Evolutionary conservation across 2,329 filamentous ascomycete species (phyloP), one percentile per base, ranked within the genome.

Genomic region (Colletotrichum liriopes): DNA sequence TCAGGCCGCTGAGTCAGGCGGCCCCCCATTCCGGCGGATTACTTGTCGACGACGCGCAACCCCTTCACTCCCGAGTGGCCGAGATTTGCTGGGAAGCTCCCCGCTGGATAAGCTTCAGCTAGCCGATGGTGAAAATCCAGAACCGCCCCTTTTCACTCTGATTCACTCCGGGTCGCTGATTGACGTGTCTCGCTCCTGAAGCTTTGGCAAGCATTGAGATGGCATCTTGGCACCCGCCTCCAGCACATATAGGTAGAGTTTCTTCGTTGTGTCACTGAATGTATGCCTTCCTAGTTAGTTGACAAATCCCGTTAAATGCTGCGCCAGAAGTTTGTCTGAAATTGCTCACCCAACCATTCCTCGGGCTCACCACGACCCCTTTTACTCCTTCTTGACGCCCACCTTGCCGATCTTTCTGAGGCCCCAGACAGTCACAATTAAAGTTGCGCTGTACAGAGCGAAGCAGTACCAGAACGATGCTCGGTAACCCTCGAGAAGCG

Each of bases 391-490:
- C 75, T 88, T 88, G 74, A 86, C 78, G 0, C 87, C 88, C 47
- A 89, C 82, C 35, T 82, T 85, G 1, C 87, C 86, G 8, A 83
- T 82, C 56, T 82, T 84, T 56, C 82, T 80, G 32, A 89, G 74
- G 0, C 87, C 87, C 66, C 84, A 80, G 20, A 83, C 80, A 26
- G 83, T 74, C 2, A 86, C 76, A 60, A 84, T 83, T 47, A 63
- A 52, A 9, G 69, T 71, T 52, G 61, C 47, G 12, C 81, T 79
- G 1, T 76, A 76, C n/a, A 77, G 74, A 2, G 80, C 86, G 79
- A 88, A 88, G 35, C 85, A 84, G 0, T 84, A 82, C 88, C 88
- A 89, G 68, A 88, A 90, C 0, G 84, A 84, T 0, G 86, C 87
- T n/a, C 85, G 78, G 71, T 88, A 90, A 0, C 87, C 87, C 16